These are phyloP conservation scores for Trichoderma asperellum DNA, from an alignment of 2,329 filamentous ascomycete genomes.

Conservation along the genomic window DNA sequence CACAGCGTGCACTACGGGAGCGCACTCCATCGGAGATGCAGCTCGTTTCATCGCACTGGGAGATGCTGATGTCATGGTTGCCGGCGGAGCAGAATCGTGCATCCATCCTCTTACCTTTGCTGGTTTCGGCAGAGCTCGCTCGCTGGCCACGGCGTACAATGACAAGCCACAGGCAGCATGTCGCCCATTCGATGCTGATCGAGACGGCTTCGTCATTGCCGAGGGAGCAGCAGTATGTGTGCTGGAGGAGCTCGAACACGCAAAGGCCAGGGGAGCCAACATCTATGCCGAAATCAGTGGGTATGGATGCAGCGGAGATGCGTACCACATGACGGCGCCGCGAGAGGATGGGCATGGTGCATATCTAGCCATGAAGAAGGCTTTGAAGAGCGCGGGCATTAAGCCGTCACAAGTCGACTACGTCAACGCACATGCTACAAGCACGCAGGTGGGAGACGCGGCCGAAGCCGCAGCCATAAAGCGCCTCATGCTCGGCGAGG, in stretches of 20 bases:
- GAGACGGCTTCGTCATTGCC: slow-evolving; percentile 87
- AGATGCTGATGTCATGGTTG: slow-evolving; percentile 93
- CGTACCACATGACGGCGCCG: slow-evolving; percentile 91
- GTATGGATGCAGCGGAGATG: slow-evolving; percentile 89
- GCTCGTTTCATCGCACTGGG: slow-evolving; percentile 89
- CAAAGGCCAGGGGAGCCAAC: slow-evolving; percentile 72
- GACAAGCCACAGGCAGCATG: slow-evolving; percentile 71
- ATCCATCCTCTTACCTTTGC: slow-evolving; percentile 93
- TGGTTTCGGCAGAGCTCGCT: slow-evolving; percentile 86
- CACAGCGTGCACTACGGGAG: slow-evolving; percentile 94
- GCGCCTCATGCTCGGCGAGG: slow-evolving; percentile 72
- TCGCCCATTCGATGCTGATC: slow-evolving; percentile 80
- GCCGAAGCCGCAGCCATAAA: slow-evolving; percentile 87
- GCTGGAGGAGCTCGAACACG: slow-evolving; percentile 89
- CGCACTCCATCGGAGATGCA: slow-evolving; percentile 92
- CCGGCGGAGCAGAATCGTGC: slow-evolving; percentile 93
- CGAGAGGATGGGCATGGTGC: slow-evolving; percentile 81
- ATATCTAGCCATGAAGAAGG: slow-evolving; percentile 80
- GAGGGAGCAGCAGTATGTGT: slow-evolving; percentile 89
- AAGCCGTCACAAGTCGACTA: slow-evolving; percentile 78
- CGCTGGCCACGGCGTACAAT: slow-evolving; percentile 82
- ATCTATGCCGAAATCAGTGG: slow-evolving; percentile 90
- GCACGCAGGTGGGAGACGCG: slow-evolving; percentile 80
- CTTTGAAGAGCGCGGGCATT: slow-evolving; percentile 72
- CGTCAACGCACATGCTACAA: slow-evolving; percentile 94